These are phyloP conservation scores for Linderniella brevidens DNA, from an alignment of 257 asterid species.

Conservation along the genomic window DNA sequence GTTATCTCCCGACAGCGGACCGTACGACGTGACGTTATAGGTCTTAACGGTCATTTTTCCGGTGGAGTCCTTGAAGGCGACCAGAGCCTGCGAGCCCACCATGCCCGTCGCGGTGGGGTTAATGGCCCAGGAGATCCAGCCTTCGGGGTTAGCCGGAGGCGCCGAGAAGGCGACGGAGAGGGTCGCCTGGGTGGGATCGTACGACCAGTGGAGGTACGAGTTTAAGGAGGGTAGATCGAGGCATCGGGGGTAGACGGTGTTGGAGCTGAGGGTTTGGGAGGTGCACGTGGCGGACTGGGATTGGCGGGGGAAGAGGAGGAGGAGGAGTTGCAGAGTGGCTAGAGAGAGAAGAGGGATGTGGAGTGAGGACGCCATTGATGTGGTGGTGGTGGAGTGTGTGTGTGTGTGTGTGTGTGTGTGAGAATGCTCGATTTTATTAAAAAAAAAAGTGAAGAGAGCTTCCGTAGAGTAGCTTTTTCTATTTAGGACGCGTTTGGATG, in stretches of 20 bases:
- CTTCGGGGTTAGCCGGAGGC: neutral
- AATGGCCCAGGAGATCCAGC: neutral
- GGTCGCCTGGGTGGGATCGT: neutral
- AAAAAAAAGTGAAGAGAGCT: too few species aligned
- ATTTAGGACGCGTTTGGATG: too few species aligned
- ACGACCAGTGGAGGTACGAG: slow-evolving; percentile 1
- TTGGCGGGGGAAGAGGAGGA: too few species aligned
- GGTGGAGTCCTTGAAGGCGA: neutral
- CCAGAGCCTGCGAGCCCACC: slow-evolving; percentile 1
- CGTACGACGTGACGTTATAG: neutral
- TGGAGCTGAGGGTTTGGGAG: too few species aligned
- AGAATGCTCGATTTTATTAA: too few species aligned
- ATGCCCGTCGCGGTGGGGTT: slow-evolving; percentile 2
- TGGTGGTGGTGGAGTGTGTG: too few species aligned
- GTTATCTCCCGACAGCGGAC: neutral
- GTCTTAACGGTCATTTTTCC: neutral
- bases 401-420: too few species aligned
- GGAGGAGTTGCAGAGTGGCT: too few species aligned
- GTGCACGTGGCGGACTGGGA: too few species aligned
- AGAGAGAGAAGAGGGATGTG: too few species aligned
- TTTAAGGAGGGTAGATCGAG: neutral
- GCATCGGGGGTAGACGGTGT: neutral
- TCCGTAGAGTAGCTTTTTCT: too few species aligned
- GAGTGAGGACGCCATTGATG: too few species aligned
- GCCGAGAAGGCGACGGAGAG: neutral